These are phyloP conservation scores for Chenopodium album DNA, from an alignment of 148 eudicot genomes.

Conservation along the genomic window DNA sequence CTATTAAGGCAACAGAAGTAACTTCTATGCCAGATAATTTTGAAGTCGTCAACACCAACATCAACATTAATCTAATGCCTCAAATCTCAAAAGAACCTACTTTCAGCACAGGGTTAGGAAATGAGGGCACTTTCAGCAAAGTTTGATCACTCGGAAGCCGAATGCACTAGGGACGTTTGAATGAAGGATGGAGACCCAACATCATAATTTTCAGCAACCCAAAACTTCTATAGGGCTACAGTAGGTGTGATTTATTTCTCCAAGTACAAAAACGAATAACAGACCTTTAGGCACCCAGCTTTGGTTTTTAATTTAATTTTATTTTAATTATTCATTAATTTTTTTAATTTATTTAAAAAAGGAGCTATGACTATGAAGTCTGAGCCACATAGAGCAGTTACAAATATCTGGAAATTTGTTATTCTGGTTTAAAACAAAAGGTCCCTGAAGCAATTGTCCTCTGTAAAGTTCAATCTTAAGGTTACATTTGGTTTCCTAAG, in stretches of 20 bases:
- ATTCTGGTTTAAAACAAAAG: background rate
- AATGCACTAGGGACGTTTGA: background rate
- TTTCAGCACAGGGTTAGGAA: background rate
- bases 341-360: background rate
- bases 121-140: background rate
- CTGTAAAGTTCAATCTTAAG: background rate
- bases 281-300: background rate
- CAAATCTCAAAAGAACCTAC: background rate
- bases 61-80: background rate
- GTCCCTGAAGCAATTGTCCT: background rate
- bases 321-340: too few species aligned
- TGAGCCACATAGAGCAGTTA: background rate
- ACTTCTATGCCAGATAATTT: background rate
- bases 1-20: background rate
- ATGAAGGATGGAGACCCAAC: background rate
- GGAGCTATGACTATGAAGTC: background rate
- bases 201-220: too few species aligned
- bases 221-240: too few species aligned
- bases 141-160: background rate
- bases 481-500: background rate
- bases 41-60: background rate
- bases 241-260: too few species aligned
- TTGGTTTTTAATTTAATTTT: background rate
- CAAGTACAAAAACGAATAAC: too few species aligned
- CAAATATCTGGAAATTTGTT: background rate